These are phyloP conservation scores for Anastatica hierochuntica DNA, from an alignment of 345 rosid genomes.

Conservation along the genomic window DNA sequence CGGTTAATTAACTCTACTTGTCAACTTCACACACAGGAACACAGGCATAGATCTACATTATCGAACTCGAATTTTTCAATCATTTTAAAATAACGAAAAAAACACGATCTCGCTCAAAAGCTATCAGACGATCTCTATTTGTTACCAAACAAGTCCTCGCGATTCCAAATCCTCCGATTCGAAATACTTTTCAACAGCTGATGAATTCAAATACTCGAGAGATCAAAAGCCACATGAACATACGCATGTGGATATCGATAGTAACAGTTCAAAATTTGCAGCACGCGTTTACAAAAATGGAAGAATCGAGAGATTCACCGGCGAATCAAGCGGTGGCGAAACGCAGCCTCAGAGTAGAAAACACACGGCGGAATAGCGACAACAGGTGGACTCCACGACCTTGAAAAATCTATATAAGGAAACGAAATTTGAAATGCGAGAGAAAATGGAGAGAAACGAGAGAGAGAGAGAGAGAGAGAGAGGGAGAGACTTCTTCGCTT, in stretches of 20 bases:
- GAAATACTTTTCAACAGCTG: background rate
- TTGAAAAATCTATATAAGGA: conserved; percentile 12
- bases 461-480: conserved; percentile 1
- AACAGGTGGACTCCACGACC: conserved; percentile 12
- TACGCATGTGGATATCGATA: no score
- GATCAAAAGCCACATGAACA: background rate
- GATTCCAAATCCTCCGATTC: conserved; percentile 15
- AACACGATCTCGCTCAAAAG: conserved; percentile 16
- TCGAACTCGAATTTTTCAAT: background rate
- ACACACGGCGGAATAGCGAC: conserved; percentile 7
- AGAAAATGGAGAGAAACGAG: conserved; percentile 14
- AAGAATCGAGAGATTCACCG: conserved; percentile 7
- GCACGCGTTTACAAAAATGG: background rate
- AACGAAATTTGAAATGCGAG: conserved; percentile 22
- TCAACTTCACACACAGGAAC: conserved; percentile 8
- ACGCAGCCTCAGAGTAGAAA: background rate
- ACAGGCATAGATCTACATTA: conserved; percentile 21
- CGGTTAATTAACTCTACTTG: background rate
- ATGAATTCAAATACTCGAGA: background rate
- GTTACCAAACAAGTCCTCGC: background rate
- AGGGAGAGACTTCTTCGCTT: background rate
- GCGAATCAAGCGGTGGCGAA: conserved; percentile 15
- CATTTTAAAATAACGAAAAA: background rate
- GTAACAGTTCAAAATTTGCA: conserved; percentile 5
- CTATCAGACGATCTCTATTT: conserved; percentile 15